These are phyloP conservation scores for Quercus variabilis DNA, from an alignment of 306 rosid genomes.

Conservation along the genomic window DNA sequence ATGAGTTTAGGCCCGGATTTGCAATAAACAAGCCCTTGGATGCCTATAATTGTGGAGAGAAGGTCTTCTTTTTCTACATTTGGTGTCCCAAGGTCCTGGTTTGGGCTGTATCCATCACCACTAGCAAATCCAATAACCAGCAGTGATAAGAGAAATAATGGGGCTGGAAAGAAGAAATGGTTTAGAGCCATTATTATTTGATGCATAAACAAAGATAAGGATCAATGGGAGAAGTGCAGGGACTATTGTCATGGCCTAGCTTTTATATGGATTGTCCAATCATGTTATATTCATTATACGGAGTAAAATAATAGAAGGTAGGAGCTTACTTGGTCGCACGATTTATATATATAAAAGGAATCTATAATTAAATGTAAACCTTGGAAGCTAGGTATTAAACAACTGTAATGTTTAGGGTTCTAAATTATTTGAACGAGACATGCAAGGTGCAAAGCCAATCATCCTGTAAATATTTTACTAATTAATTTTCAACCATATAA, in stretches of 20 bases:
- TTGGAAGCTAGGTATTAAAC: background rate
- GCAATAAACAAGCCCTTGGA: constrained; percentile 65
- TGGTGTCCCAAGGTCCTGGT: constrained; percentile 10
- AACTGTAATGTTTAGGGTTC: background rate
- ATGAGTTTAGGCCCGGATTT: constrained; percentile 36
- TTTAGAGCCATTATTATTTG: constrained; percentile 12
- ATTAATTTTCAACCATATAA: background rate
- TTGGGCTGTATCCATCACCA: constrained; percentile 4
- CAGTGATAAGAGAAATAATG: constrained; percentile 7
- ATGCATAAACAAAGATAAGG: background rate
- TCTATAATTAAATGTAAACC: no score
- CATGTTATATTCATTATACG: background rate
- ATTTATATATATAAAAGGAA: background rate
- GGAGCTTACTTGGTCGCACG: constrained; percentile 27
- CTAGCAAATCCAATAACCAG: constrained; percentile 13
- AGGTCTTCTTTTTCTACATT: constrained; percentile 16
- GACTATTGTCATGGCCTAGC: background rate
- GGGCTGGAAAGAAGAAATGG: constrained; percentile 9
- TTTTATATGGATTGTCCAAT: background rate
- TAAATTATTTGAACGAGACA: background rate
- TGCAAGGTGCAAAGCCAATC: background rate
- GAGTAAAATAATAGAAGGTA: background rate
- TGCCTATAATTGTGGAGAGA: constrained; percentile 32
- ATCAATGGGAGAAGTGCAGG: background rate
- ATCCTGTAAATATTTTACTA: background rate